phyloP scores from a whole-genome alignment of 2,329 filamentous ascomycete genomes.

The Blastomyces silverae region DNA sequence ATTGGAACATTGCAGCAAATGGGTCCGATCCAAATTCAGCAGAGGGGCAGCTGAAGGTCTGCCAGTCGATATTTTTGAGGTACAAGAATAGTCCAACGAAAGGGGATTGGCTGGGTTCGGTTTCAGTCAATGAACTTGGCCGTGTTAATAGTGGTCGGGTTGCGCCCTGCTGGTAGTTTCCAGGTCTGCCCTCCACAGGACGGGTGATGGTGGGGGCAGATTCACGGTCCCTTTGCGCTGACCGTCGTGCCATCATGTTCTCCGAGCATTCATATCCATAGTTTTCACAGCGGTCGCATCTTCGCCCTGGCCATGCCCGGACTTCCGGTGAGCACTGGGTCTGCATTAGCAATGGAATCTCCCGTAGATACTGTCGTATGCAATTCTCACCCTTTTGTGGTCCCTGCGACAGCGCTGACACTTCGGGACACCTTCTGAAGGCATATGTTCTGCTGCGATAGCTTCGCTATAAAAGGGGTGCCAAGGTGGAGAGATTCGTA shows the following conservation, averaged over 20 bases:
- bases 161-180: conserved; percentile 16
- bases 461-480: conserved; percentile 4
- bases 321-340: conserved; percentile 22
- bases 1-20: conserved; percentile 22
- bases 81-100: conserved; percentile 21
- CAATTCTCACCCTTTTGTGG: conserved; percentile 22
- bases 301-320: conserved; percentile 22
- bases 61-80: conserved; percentile 22
- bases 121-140: conserved; percentile 12
- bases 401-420: conserved; percentile 23
- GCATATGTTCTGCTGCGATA: conserved; percentile 18
- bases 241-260: conserved; percentile 22
- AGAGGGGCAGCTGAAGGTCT: conserved; percentile 18
- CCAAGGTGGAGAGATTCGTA: conserved; percentile 6
- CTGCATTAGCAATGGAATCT: conserved; percentile 14
- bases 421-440: conserved; percentile 24
- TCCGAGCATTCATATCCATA: conserved; percentile 24
- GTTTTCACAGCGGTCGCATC: conserved; percentile 23
- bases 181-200: conserved; percentile 16
- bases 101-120: conserved; percentile 17
- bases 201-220: conserved; percentile 14
- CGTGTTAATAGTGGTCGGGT: conserved; percentile 17
- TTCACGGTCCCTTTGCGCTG: conserved; percentile 22
- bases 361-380: background rate
- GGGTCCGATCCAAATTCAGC: conserved; percentile 18